A percentile compares a stretch with the other conserved stretches of the same genome.
These are phyloP conservation scores for Francoa sonchifolia DNA, from an alignment of 441 rosid species.

Conservation along the genomic window DNA sequence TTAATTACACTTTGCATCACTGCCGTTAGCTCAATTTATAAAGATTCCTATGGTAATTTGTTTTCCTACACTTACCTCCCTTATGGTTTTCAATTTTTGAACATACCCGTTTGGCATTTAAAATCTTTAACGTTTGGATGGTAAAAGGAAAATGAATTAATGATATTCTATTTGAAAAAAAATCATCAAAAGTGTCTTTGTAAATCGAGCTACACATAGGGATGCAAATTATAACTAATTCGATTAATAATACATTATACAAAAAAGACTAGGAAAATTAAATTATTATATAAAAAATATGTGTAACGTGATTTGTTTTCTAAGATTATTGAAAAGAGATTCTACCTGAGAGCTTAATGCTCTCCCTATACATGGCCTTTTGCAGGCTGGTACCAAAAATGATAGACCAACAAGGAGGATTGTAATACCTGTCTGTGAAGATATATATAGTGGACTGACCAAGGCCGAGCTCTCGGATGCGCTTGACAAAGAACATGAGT, in stretches of 20 bases:
- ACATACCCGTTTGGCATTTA: too few relatives aligned
- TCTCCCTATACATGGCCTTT: neutral
- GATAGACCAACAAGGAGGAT: constrained; percentile 28
- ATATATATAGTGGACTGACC: constrained; percentile 33
- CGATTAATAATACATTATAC: too few relatives aligned
- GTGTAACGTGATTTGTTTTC: neutral
- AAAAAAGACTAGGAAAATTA: neutral
- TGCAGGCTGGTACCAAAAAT: constrained; percentile 21
- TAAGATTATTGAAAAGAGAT: neutral
- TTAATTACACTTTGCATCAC: too few relatives aligned
- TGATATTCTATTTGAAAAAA: neutral
- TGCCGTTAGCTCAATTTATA: too few relatives aligned
- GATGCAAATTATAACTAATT: too few relatives aligned
- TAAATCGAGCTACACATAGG: too few relatives aligned
- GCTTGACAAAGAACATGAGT: constrained; percentile 34
- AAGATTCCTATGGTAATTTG: too few relatives aligned
- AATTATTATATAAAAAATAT: too few relatives aligned
- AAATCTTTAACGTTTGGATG: too few relatives aligned
- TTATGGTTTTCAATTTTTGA: too few relatives aligned
- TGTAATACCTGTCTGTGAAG: constrained; percentile 35
- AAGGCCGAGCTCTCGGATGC: constrained; percentile 38
- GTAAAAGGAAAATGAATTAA: too few relatives aligned
- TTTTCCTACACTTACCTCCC: neutral
- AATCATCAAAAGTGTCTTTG: too few relatives aligned
- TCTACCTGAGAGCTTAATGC: neutral